These are phyloP conservation scores for Phaseolus coccineus DNA, from an alignment of 331 rosid genomes.

Conservation along the genomic window DNA sequence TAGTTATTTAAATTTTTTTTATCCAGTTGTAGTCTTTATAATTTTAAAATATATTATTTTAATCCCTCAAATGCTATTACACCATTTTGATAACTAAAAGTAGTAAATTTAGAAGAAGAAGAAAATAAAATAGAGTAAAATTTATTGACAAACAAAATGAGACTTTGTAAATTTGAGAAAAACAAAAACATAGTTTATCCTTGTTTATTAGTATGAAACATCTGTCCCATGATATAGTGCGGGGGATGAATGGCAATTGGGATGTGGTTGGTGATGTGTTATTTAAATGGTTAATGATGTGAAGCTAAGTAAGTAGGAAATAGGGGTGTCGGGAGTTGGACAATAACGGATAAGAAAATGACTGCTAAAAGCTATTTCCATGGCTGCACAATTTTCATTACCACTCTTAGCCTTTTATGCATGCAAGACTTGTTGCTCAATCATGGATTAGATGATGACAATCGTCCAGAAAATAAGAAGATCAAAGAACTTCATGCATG, in stretches of 20 bases:
- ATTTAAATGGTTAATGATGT: conserved; percentile 1
- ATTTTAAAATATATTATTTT: no score
- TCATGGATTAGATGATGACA: conserved; percentile 28
- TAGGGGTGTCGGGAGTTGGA: conserved; percentile 34
- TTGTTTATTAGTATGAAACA: no score
- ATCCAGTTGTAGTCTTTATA: no score
- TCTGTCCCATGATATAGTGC: no score
- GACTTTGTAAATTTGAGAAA: no score
- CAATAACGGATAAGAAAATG: conserved; percentile 46
- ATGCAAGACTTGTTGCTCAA: conserved; percentile 27
- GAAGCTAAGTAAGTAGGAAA: conserved; percentile 18
- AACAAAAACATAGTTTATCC: no score
- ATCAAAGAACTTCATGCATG: neutral
- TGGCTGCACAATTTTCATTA: conserved; percentile 2
- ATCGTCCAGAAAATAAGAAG: neutral
- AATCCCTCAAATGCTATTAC: no score
- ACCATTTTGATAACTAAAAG: no score
- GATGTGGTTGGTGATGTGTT: conserved; percentile 24
- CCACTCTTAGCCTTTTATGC: conserved; percentile 20
- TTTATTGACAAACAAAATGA: no score
- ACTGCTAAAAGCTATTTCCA: conserved; percentile 24
- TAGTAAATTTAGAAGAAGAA: no score
- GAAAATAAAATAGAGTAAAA: no score
- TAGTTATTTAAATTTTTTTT: no score
- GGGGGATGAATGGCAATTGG: neutral